These are phyloP conservation scores for Ogataea naganishii DNA, from an alignment of 805 yeast genomes.

Conservation along the genomic window DNA sequence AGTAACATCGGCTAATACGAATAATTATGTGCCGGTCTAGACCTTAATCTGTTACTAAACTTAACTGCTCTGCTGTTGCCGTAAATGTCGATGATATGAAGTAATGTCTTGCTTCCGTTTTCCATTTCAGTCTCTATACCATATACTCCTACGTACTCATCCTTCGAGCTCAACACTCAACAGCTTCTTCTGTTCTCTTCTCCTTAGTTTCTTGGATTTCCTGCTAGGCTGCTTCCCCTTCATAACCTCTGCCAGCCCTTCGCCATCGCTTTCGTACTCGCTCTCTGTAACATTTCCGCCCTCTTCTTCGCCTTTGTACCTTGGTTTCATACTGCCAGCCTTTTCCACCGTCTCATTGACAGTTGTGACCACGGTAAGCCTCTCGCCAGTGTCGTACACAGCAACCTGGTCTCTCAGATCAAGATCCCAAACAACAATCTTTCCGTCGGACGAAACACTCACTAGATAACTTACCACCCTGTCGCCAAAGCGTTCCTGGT, in stretches of 20 bases:
- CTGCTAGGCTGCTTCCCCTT: constrained; percentile 32
- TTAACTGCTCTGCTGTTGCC: too few relatives aligned
- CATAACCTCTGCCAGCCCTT: constrained; percentile 51
- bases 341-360: constrained; percentile 76
- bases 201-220: constrained; percentile 30
- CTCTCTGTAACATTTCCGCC: constrained; percentile 45
- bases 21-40: neutral
- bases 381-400: constrained; percentile 82
- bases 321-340: constrained; percentile 51
- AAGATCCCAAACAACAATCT: constrained; percentile 84
- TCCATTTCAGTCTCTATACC: too few relatives aligned
- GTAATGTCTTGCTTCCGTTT: neutral
- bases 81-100: too few relatives aligned
- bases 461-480: constrained; percentile 37
- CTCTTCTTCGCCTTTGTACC: constrained; percentile 27
- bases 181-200: constrained; percentile 30
- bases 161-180: constrained; percentile 51
- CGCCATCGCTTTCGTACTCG: constrained; percentile 71
- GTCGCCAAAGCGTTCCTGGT: constrained; percentile 16
- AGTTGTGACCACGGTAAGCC: constrained; percentile 77
- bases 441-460: constrained; percentile 90
- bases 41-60: neutral
- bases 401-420: constrained; percentile 69
- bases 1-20: constrained; percentile 23
- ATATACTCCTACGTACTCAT: too few relatives aligned